phyloP scores from a whole-genome alignment of 2,329 filamentous ascomycete genomes.

The Sporothrix mexicana region DNA sequence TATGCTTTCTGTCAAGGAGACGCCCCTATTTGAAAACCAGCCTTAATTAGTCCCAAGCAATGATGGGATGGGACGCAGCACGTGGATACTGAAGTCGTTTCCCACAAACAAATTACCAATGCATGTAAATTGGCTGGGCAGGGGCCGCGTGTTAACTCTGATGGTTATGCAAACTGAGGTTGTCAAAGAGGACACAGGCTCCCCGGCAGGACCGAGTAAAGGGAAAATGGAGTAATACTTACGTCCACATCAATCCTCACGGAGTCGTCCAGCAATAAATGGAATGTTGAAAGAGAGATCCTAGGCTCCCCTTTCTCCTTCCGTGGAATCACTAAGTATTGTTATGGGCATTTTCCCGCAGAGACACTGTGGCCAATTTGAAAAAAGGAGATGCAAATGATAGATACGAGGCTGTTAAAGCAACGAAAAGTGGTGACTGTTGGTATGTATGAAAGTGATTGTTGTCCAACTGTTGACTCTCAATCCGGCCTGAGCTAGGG shows the following conservation, averaged over 20 bases:
- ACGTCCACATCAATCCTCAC: background rate
- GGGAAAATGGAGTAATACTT: background rate
- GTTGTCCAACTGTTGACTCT: too few species aligned
- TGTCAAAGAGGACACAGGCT: background rate
- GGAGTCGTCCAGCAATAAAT: slow-evolving; percentile 30
- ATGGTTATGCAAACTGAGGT: too few species aligned
- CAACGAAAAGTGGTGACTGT: too few species aligned
- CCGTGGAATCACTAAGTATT: background rate
- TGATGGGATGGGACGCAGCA: too few species aligned
- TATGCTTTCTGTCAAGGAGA: slow-evolving; percentile 45
- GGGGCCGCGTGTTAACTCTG: background rate
- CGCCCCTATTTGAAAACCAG: slow-evolving; percentile 35
- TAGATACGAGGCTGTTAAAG: too few species aligned
- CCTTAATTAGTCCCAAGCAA: too few species aligned
- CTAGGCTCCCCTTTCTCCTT: background rate
- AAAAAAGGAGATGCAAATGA: too few species aligned
- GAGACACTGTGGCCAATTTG: too few species aligned
- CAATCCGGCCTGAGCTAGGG: too few species aligned
- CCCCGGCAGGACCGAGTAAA: too few species aligned
- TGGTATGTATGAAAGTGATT: too few species aligned
- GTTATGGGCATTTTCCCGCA: background rate
- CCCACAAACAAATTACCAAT: background rate
- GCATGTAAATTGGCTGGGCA: background rate
- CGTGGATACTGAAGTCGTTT: too few species aligned
- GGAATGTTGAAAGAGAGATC: slow-evolving; percentile 42